Percentiles rank a stretch among this genome's conserved stretches.
phyloP scores from a whole-genome alignment of 73 alveolate species.

The Uronychia setigera region DNA sequence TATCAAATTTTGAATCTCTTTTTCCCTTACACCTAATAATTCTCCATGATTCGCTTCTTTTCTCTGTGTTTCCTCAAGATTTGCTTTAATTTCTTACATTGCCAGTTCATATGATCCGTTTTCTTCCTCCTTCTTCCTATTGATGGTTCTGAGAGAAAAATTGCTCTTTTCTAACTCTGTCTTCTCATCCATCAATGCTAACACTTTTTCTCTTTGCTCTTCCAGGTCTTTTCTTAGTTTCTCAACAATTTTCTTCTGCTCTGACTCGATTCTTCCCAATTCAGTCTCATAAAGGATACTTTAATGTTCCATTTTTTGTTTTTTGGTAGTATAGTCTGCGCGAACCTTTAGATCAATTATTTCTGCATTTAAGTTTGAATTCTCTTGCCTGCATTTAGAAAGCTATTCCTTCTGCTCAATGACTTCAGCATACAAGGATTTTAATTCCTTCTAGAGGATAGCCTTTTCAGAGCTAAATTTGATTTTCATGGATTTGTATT shows the following conservation, averaged over 20 bases:
- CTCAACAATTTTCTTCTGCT: background rate
- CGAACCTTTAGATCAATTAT: background rate
- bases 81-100: no score
- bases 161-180: background rate
- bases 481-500: background rate
- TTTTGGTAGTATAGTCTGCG: background rate
- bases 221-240: background rate
- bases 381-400: background rate
- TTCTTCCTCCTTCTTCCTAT: background rate
- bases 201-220: background rate
- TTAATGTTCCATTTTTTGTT: background rate
- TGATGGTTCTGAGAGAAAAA: background rate
- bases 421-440: background rate
- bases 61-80: no score
- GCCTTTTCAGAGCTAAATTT: background rate
- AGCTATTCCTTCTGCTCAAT: background rate
- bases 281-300: background rate
- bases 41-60: no score
- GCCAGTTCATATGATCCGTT: no score
- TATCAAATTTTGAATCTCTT: no score
- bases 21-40: no score
- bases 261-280: background rate
- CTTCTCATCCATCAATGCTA: background rate
- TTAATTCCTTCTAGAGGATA: background rate
- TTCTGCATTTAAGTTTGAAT: background rate